Percentiles rank a stretch among this genome's conserved stretches.
phyloP scores from a whole-genome alignment of 257 asterid genomes.

The Ocimum tenuiflorum region DNA sequence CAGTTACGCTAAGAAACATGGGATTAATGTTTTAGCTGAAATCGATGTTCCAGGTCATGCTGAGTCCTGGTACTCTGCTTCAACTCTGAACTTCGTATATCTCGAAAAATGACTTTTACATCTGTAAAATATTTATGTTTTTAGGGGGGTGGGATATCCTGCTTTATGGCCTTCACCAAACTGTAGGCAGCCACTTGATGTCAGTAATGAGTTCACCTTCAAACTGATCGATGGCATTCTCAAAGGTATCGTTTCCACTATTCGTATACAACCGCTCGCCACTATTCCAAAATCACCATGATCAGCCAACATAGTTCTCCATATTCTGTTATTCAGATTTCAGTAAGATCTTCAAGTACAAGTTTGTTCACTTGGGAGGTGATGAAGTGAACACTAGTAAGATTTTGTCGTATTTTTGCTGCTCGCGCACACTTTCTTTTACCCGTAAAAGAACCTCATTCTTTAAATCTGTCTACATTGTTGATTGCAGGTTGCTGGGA shows the following conservation, averaged over 20 bases:
- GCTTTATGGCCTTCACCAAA: slow-evolving; percentile 65
- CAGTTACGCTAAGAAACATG: slow-evolving; percentile 81
- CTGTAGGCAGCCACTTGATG: slow-evolving; percentile 84
- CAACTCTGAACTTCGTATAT: background rate
- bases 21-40: slow-evolving; percentile 83
- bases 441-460: too few relatives aligned
- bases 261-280: background rate
- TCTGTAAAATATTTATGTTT: background rate
- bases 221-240: slow-evolving; percentile 77
- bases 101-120: background rate
- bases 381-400: slow-evolving; percentile 87
- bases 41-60: slow-evolving; percentile 94
- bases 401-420: slow-evolving; percentile 10
- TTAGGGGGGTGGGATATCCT: slow-evolving; percentile 91
- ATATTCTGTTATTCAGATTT: slow-evolving; percentile 50
- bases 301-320: background rate
- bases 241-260: slow-evolving; percentile 45
- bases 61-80: slow-evolving; percentile 58
- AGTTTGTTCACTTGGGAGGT: slow-evolving; percentile 86
- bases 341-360: slow-evolving; percentile 87
- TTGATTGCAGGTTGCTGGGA: slow-evolving; percentile 70
- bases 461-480: too few relatives aligned
- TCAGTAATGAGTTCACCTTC: slow-evolving; percentile 81
- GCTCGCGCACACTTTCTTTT: too few relatives aligned
- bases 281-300: background rate